phyloP scores from a whole-genome alignment of 2,329 filamentous ascomycete species.

The Venturia effusa region DNA sequence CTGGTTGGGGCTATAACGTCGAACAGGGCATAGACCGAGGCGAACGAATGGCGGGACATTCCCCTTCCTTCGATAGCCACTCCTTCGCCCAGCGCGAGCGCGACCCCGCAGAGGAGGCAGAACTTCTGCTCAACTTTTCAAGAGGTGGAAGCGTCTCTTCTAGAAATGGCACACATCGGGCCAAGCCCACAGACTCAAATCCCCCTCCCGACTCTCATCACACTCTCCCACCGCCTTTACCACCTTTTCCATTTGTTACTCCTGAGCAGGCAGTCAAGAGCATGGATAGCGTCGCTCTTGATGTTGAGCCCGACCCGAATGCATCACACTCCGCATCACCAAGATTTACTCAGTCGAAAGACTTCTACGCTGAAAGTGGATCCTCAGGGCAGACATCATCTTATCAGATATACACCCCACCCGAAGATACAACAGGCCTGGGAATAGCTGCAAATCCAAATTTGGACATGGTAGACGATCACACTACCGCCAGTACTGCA shows the following conservation, averaged over 20 bases:
- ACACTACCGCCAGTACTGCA: not conserved
- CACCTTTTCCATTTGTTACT: constrained; percentile 2
- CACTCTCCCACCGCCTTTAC: not conserved
- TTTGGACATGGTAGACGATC: not conserved
- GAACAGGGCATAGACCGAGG: constrained; percentile 27
- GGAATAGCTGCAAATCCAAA: not conserved
- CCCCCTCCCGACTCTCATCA: not conserved
- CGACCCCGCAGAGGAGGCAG: constrained; percentile 7
- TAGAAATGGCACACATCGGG: not conserved
- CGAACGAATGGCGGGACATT: constrained; percentile 4
- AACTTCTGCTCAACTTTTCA: constrained; percentile 11
- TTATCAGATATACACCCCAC: constrained; percentile 28
- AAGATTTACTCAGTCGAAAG: not conserved
- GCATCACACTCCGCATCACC: not conserved
- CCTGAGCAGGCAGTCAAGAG: not conserved
- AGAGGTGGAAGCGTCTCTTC: constrained; percentile 6
- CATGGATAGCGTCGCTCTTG: not conserved
- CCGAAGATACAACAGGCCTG: constrained; percentile 21
- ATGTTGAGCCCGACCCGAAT: not conserved
- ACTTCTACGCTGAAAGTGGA: constrained; percentile 15
- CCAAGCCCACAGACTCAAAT: not conserved
- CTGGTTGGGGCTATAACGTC: constrained; percentile 26
- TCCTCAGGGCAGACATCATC: constrained; percentile 12
- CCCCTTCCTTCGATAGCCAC: not conserved
- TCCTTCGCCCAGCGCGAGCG: not conserved